Evolutionary conservation across 331 rosid genomes (phyloP).

Genomic region (Prunus yedoensis): DNA sequence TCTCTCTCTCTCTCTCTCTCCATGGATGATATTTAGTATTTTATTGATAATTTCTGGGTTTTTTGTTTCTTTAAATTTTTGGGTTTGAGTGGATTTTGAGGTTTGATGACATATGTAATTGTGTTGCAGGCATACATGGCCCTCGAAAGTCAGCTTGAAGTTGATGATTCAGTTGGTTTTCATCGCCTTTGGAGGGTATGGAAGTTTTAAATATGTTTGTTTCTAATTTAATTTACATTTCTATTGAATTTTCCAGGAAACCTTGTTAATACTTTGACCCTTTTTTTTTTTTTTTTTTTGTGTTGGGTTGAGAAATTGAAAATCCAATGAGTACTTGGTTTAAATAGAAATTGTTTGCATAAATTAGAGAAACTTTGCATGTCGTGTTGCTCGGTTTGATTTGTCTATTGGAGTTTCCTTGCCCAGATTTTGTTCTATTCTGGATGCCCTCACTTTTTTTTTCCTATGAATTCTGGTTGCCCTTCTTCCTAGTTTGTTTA

Average conservation of each 20-base stretch:
- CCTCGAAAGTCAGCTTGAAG: slow-evolving; percentile 21
- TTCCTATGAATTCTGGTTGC: too few species aligned
- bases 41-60: neutral
- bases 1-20: slow-evolving; percentile 3
- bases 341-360: too few species aligned
- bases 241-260: neutral
- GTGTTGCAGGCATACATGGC: slow-evolving; percentile 47
- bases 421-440: too few species aligned
- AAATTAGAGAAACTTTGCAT: too few species aligned
- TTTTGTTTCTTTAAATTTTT: neutral
- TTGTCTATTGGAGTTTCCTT: too few species aligned
- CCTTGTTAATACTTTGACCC: too few species aligned
- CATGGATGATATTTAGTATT: neutral
- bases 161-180: slow-evolving; percentile 23
- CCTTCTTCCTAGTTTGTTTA: too few species aligned
- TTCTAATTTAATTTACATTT: neutral
- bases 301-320: too few species aligned
- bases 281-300: too few species aligned
- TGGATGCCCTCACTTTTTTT: too few species aligned
- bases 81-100: neutral
- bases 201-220: neutral
- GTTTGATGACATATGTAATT: neutral
- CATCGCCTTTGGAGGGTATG: slow-evolving; percentile 38
- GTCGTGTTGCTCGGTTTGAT: too few species aligned
- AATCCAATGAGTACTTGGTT: too few species aligned